Evolutionary conservation across 1,284 basidiomycete genomes (phyloP).

Genomic region (Thecaphora thlaspeos): DNA sequence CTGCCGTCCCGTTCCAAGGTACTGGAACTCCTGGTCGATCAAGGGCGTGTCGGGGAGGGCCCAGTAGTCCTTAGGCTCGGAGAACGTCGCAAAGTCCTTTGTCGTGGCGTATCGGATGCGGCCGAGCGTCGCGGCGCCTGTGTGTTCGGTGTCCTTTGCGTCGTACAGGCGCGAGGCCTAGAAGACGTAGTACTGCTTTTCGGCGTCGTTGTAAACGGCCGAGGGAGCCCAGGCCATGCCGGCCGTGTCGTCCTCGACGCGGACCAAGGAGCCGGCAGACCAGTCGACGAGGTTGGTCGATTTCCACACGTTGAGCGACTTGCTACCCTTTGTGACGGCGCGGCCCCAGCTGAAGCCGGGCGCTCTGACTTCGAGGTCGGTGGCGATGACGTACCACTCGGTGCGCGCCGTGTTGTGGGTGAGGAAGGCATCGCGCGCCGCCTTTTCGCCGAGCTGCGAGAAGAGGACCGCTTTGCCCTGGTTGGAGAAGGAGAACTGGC

Average conservation of each 20-base stretch:
- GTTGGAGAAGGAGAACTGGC: no score
- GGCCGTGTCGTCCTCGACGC: slow-evolving; percentile 5
- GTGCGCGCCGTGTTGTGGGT: no score
- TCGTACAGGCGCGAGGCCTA: slow-evolving; percentile 10
- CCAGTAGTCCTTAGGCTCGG: slow-evolving; percentile 1
- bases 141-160: slow-evolving; percentile 3
- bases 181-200: slow-evolving; percentile 5
- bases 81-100: slow-evolving; percentile 9
- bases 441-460: no score
- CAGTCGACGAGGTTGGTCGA: no score
- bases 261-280: not conserved
- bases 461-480: no score
- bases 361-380: no score
- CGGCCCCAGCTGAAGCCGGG: no score
- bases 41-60: not conserved
- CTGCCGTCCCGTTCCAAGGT: not conserved
- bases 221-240: slow-evolving; percentile 14
- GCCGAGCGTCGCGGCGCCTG: not conserved
- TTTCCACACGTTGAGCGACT: no score
- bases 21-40: slow-evolving; percentile 19
- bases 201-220: slow-evolving; percentile 2
- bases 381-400: no score
- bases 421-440: no score
- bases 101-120: slow-evolving; percentile 10
- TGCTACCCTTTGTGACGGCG: no score